phyloP scores from a whole-genome alignment of 2,329 filamentous ascomycete species.

The Diaporthe sp. region DNA sequence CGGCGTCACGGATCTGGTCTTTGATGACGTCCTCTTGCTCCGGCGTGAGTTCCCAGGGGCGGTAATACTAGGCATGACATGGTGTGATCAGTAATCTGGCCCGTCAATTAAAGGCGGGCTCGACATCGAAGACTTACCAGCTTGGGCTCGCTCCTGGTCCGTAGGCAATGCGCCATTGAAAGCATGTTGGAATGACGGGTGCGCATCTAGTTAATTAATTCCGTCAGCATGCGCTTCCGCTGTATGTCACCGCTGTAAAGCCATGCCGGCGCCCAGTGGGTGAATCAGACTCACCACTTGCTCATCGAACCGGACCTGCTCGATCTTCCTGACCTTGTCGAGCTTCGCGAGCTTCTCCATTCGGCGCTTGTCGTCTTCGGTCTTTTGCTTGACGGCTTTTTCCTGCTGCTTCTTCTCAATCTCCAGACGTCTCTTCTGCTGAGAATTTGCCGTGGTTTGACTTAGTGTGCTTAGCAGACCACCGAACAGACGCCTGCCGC shows the following conservation, averaged over 20 bases:
- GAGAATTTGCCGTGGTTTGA: constrained; percentile 74
- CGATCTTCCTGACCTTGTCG: constrained; percentile 71
- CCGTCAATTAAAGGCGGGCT: background rate
- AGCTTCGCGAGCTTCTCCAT: constrained; percentile 76
- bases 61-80: constrained; percentile 76
- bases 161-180: constrained; percentile 79
- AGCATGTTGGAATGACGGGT: constrained; percentile 81
- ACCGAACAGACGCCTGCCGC: constrained; percentile 88
- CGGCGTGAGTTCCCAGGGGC: constrained; percentile 81
- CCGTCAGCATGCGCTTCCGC: constrained; percentile 24
- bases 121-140: constrained; percentile 71
- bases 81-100: constrained; percentile 28
- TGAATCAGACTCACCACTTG: constrained; percentile 73
- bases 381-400: constrained; percentile 79
- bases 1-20: constrained; percentile 76
- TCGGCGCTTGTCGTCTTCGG: constrained; percentile 78
- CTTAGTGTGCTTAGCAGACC: constrained; percentile 83
- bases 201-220: constrained; percentile 67
- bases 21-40: constrained; percentile 80
- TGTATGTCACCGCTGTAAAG: constrained; percentile 45
- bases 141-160: constrained; percentile 78
- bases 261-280: background rate
- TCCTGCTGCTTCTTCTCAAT: constrained; percentile 87
- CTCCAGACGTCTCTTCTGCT: constrained; percentile 80
- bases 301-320: constrained; percentile 83